Evolutionary conservation across 345 rosid species (phyloP).

Genomic region (Eucalyptus cladocalyx): DNA sequence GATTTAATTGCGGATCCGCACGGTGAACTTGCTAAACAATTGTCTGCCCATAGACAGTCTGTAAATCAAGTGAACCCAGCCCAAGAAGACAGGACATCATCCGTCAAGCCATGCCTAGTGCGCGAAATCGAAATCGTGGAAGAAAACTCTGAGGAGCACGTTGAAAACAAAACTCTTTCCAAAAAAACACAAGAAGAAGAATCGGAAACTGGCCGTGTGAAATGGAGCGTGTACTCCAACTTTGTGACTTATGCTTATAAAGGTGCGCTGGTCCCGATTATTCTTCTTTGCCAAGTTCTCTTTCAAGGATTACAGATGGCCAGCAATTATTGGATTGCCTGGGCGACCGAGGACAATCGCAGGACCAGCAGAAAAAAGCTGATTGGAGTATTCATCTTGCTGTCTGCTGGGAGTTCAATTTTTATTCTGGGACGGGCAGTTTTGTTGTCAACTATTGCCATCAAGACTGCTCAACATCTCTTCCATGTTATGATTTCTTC

Average conservation of each 20-base stretch:
- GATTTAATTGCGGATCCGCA: slow-evolving; percentile 30
- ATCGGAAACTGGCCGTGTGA: slow-evolving; percentile 45
- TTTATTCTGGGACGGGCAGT: slow-evolving; percentile 61
- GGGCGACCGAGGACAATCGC: slow-evolving; percentile 36
- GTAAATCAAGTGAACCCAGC: slow-evolving; percentile 30
- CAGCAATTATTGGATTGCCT: slow-evolving; percentile 72
- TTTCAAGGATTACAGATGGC: slow-evolving; percentile 59
- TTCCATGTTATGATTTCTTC: slow-evolving; percentile 46
- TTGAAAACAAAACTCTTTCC: neutral
- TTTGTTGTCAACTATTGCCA: slow-evolving; percentile 38
- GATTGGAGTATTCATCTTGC: slow-evolving; percentile 32
- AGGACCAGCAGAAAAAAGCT: slow-evolving; percentile 14
- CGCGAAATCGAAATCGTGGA: slow-evolving; percentile 24
- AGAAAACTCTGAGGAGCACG: slow-evolving; percentile 10
- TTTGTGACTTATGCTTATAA: slow-evolving; percentile 21
- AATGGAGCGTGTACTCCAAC: slow-evolving; percentile 51
- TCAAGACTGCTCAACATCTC: slow-evolving; percentile 55
- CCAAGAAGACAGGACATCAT: neutral
- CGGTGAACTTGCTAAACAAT: slow-evolving; percentile 58
- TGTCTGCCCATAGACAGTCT: slow-evolving; percentile 63
- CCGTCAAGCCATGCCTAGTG: neutral
- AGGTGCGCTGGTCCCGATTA: slow-evolving; percentile 6
- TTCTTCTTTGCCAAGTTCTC: slow-evolving; percentile 3
- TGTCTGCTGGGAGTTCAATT: slow-evolving; percentile 59
- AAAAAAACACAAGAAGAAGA: slow-evolving; percentile 28